Evolutionary conservation across 495 filamentous ascomycete species (phyloP).

Genomic region (Talaromyces thailandensis): DNA sequence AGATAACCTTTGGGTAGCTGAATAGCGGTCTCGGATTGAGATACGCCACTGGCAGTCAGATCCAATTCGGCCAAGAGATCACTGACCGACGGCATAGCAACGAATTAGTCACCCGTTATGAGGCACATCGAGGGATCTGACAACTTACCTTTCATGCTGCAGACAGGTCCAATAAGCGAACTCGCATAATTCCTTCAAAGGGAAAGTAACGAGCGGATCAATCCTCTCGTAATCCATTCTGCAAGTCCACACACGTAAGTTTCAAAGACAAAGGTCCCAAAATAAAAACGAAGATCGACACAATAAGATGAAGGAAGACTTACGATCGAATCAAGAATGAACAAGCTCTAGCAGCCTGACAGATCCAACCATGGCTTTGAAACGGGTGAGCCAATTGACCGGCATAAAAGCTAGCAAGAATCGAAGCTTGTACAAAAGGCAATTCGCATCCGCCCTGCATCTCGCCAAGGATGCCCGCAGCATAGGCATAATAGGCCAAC

Average conservation of each 20-base stretch:
- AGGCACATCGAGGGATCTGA: not conserved
- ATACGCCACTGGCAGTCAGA: constrained; percentile 69
- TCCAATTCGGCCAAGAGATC: constrained; percentile 89
- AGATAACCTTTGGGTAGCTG: constrained; percentile 44
- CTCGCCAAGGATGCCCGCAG: constrained; percentile 77
- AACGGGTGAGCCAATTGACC: constrained; percentile 80
- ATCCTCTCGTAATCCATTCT: constrained; percentile 20
- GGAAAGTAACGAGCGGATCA: not conserved
- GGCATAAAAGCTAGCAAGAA: constrained; percentile 82
- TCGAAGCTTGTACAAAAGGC: constrained; percentile 71
- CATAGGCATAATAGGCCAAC: constrained; percentile 78
- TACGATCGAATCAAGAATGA: constrained; percentile 73
- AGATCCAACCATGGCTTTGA: constrained; percentile 86
- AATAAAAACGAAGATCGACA: not conserved
- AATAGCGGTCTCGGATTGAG: constrained; percentile 62
- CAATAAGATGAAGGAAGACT: constrained; percentile 12
- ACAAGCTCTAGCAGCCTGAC: constrained; percentile 64
- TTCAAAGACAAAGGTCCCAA: constrained; percentile 3
- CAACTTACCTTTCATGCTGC: constrained; percentile 75
- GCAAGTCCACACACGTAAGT: not conserved
- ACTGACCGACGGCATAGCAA: constrained; percentile 29
- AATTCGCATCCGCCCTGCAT: constrained; percentile 70
- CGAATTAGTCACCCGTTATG: not conserved
- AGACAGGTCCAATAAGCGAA: constrained; percentile 92
- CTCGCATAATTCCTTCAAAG: constrained; percentile 40